phyloP scores from a whole-genome alignment of 2,329 filamentous ascomycete species.

The Pestalotiopsis sp. region DNA sequence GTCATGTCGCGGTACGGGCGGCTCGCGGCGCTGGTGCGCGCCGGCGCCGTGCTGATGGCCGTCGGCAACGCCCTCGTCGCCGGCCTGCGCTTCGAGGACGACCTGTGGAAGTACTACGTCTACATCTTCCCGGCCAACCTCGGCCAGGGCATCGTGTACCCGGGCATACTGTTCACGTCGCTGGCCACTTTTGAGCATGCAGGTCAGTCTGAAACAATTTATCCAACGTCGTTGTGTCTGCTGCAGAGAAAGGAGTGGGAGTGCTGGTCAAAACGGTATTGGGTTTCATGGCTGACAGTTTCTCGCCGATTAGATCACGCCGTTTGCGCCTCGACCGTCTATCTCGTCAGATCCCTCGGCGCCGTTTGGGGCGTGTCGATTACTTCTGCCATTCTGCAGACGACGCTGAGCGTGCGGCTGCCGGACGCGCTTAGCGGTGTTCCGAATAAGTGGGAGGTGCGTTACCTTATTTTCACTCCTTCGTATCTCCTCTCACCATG shows the following conservation, averaged over 20 bases:
- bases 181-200: slow-evolving; percentile 62
- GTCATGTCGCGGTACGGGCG: slow-evolving; percentile 58
- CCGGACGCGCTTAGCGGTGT: slow-evolving; percentile 53
- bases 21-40: slow-evolving; percentile 50
- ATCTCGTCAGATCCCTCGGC: slow-evolving; percentile 63
- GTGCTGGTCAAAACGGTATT: no score
- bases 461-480: slow-evolving; percentile 19
- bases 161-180: slow-evolving; percentile 59
- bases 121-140: slow-evolving; percentile 60
- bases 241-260: no score
- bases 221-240: no score
- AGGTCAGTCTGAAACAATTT: slow-evolving; percentile 38
- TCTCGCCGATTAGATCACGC: slow-evolving; percentile 51
- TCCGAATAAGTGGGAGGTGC: slow-evolving; percentile 59
- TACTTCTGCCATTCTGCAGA: slow-evolving; percentile 63
- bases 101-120: slow-evolving; percentile 54
- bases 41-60: slow-evolving; percentile 51
- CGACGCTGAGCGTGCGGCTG: slow-evolving; percentile 55
- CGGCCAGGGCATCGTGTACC: slow-evolving; percentile 61
- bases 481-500: slow-evolving; percentile 10
- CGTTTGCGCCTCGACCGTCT: slow-evolving; percentile 62
- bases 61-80: slow-evolving; percentile 54
- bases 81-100: slow-evolving; percentile 48
- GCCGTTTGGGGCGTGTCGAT: slow-evolving; percentile 65
- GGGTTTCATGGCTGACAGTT: not conserved